A percentile compares a stretch with the other conserved stretches of the same genome.
phyloP scores from a whole-genome alignment of 257 asterid species.

The Salvia miltiorrhiza region DNA sequence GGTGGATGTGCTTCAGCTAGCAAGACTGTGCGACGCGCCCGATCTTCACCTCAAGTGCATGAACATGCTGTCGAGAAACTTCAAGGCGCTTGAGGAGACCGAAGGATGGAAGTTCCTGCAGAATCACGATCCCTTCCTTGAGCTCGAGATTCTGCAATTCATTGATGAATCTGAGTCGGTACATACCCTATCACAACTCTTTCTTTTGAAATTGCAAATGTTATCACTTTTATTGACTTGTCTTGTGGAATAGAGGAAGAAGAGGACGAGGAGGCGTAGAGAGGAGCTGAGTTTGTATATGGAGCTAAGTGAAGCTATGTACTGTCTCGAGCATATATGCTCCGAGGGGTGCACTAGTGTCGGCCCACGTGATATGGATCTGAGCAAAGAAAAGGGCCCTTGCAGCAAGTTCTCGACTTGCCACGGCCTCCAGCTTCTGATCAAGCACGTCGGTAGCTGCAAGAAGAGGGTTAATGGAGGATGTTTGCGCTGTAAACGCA shows the following conservation, averaged over 20 bases:
- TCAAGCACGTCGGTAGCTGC: slow-evolving; percentile 68
- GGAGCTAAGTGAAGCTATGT: slow-evolving; percentile 81
- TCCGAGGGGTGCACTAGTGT: slow-evolving; percentile 79
- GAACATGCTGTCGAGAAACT: slow-evolving; percentile 50
- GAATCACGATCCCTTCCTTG: slow-evolving; percentile 70
- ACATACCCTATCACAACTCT: background rate
- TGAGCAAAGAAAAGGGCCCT: slow-evolving; percentile 43
- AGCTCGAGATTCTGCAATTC: slow-evolving; percentile 75
- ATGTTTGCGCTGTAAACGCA: slow-evolving; percentile 63
- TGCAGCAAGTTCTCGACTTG: slow-evolving; percentile 78
- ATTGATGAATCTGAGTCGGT: slow-evolving; percentile 77
- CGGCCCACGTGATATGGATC: slow-evolving; percentile 60
- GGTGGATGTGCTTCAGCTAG: slow-evolving; percentile 78
- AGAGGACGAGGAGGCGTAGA: slow-evolving; percentile 51
- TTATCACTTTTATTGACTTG: background rate
- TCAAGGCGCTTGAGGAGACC: slow-evolving; percentile 58
- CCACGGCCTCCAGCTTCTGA: slow-evolving; percentile 73
- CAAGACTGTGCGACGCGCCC: slow-evolving; percentile 78
- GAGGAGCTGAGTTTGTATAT: slow-evolving; percentile 53
- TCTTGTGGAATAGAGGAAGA: slow-evolving; percentile 48
- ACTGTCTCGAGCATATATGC: slow-evolving; percentile 74
- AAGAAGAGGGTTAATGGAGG: slow-evolving; percentile 70
- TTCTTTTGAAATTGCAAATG: background rate
- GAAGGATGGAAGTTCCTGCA: slow-evolving; percentile 90
- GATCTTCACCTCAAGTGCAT: slow-evolving; percentile 64